A percentile compares a stretch with the other conserved stretches of the same genome.
phyloP scores from a whole-genome alignment of 805 yeast genomes.

The Helenozyma rhizophorensis region DNA sequence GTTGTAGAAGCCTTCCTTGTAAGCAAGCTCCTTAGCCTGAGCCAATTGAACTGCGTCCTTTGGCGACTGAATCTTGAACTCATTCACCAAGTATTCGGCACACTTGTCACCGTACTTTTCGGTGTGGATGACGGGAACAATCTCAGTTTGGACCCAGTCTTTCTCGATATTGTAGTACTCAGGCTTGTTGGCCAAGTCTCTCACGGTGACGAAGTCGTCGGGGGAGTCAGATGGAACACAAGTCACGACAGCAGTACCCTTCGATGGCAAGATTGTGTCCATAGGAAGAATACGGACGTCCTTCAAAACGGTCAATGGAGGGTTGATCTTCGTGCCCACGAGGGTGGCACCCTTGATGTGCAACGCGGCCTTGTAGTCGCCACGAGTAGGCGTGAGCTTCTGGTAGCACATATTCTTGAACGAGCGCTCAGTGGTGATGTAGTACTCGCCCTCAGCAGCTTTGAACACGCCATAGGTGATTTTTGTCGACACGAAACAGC shows the following conservation, averaged over 20 bases:
- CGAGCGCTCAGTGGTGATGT: constrained; percentile 88
- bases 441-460: constrained; percentile 71
- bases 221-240: constrained; percentile 99
- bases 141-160: constrained; percentile 79
- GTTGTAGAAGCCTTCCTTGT: constrained; percentile 93
- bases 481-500: constrained; percentile 96
- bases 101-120: constrained; percentile 83
- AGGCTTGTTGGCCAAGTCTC: constrained; percentile 82
- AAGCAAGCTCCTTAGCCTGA: constrained; percentile 88
- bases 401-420: constrained; percentile 97
- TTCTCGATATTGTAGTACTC: constrained; percentile 81
- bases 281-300: constrained; percentile 86
- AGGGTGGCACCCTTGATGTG: constrained; percentile 65
- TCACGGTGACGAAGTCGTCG: constrained; percentile 86
- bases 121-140: constrained; percentile 71
- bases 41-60: constrained; percentile 85
- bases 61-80: constrained; percentile 89
- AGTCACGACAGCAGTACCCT: constrained; percentile 99
- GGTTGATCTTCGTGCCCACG: constrained; percentile 80
- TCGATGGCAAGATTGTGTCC: constrained; percentile 92
- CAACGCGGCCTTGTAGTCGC: constrained; percentile 59
- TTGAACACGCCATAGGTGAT: constrained; percentile 88
- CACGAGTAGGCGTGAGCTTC: constrained; percentile 85
- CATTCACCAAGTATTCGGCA: constrained; percentile 80
- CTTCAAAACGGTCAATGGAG: constrained; percentile 72